Percentiles rank a stretch among this genome's conserved stretches.
phyloP scores from a whole-genome alignment of 2,329 filamentous ascomycete genomes.

The Colletotrichum sp. region DNA sequence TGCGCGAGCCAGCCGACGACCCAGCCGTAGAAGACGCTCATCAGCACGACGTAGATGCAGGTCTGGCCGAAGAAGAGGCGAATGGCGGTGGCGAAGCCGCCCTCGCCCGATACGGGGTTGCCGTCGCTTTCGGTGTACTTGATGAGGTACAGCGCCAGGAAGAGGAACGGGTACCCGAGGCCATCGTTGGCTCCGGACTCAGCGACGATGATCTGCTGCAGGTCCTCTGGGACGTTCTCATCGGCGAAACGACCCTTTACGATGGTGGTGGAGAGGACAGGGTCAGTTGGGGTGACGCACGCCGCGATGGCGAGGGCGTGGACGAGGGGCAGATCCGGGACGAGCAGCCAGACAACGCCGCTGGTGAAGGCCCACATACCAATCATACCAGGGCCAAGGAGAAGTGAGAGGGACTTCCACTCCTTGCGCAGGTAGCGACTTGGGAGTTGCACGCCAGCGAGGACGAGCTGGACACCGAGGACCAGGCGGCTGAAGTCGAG shows the following conservation, averaged over 20 bases:
- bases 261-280: slow-evolving; percentile 85
- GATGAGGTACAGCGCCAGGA: slow-evolving; percentile 83
- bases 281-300: slow-evolving; percentile 92
- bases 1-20: slow-evolving; percentile 82
- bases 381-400: slow-evolving; percentile 85
- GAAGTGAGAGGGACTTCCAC: slow-evolving; percentile 76
- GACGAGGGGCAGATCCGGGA: slow-evolving; percentile 76
- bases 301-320: slow-evolving; percentile 82
- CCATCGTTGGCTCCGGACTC: slow-evolving; percentile 93
- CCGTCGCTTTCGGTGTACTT: slow-evolving; percentile 72
- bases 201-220: slow-evolving; percentile 81
- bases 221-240: slow-evolving; percentile 80
- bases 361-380: slow-evolving; percentile 86
- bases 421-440: slow-evolving; percentile 79
- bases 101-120: slow-evolving; percentile 47
- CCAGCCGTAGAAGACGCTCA: slow-evolving; percentile 80
- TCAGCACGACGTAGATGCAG: slow-evolving; percentile 80
- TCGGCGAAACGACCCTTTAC: slow-evolving; percentile 95
- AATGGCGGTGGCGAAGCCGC: slow-evolving; percentile 71
- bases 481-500: slow-evolving; percentile 87
- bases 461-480: slow-evolving; percentile 86
- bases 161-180: slow-evolving; percentile 86
- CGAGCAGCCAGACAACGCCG: slow-evolving; percentile 76
- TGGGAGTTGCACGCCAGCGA: slow-evolving; percentile 87
- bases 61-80: slow-evolving; percentile 86